These are phyloP conservation scores for Iris macrosiphon DNA, from an alignment of 106 monocot genomes.

Conservation along the genomic window DNA sequence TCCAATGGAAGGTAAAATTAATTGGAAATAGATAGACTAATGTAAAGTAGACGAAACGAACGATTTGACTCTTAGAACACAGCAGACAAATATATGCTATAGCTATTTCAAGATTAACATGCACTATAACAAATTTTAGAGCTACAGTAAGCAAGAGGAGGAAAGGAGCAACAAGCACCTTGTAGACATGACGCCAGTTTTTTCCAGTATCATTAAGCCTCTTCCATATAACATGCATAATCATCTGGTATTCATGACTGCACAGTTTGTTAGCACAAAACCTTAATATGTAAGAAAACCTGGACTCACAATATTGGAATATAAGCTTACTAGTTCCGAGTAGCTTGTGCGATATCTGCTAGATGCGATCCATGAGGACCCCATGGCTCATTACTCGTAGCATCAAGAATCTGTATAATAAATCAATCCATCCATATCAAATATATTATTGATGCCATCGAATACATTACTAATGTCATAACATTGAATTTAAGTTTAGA, in stretches of 20 bases:
- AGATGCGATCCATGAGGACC: slow-evolving; percentile 91
- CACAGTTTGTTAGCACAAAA: slow-evolving; percentile 15
- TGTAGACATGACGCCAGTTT: slow-evolving; percentile 99
- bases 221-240: slow-evolving; percentile 95
- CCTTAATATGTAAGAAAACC: neutral
- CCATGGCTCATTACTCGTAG: slow-evolving; percentile 98
- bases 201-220: slow-evolving; percentile 95
- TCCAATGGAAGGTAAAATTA: neutral
- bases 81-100: neutral
- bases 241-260: slow-evolving; percentile 92
- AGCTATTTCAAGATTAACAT: neutral
- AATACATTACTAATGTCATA: too few species aligned
- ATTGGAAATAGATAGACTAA: neutral
- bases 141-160: neutral
- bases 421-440: too few species aligned
- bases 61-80: too few species aligned
- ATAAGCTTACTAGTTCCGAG: slow-evolving; percentile 67
- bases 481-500: too few species aligned
- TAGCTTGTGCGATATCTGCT: slow-evolving; percentile 89
- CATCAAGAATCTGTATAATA: slow-evolving; percentile 99
- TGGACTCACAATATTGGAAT: neutral
- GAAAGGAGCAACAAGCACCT: slow-evolving; percentile 30
- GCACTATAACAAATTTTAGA: neutral
- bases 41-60: too few species aligned
- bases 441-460: too few species aligned